Evolutionary conservation across 352 stramenopile species (phyloP), one percentile per base, ranked within the genome.

Genomic region (Globisporangium uncinulatum): DNA sequence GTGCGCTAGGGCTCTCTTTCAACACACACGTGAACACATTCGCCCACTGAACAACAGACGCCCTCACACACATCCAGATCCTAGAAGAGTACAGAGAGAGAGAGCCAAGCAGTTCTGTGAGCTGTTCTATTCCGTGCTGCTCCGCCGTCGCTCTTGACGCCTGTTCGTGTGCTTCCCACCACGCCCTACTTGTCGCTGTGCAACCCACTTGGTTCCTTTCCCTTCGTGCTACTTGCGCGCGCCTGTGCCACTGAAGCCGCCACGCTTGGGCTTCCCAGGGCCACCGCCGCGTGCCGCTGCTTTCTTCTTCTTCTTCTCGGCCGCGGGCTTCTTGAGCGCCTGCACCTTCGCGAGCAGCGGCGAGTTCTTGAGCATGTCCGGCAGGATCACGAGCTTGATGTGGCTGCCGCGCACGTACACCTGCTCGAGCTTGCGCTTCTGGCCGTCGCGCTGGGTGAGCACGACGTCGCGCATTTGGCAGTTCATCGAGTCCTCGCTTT

Each of bases 401-500:
- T 98, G 95, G 58, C 87, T 98, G 19, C 96, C 96, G 54, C 95
- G 74, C 47, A 99, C 78, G 68, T 99, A 99, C 14, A 99, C 73
- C 74, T 87, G 66, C 69, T 96, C 85, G 15, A 96, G 68, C 54
- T 89, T 87, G 56, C 62, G 59, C 60, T 91, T 89, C 63, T 91
- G 75, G 7, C 87, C 86, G 68, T 96, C 81, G 42, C 79, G 86
- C 53, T 85, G 75, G n/a, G 85, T 96, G 41, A 94, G 67, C 54
- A 92, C 79, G 53, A 94, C 85, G 68, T 98, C 89, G 34, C 86
- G 97, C 15, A 99, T 71, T 67, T 97, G 95, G 71, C 96, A 96
- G 74, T 99, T 99, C 96, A 99, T 99, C 51, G 94, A 98, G 70
- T 96, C 87, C 66, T 96, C 87, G 57, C 80, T 93, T 63, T 95